Base-by-base conservation (phyloP, 805 yeast species). In the Candida taoyuanica region DNA sequence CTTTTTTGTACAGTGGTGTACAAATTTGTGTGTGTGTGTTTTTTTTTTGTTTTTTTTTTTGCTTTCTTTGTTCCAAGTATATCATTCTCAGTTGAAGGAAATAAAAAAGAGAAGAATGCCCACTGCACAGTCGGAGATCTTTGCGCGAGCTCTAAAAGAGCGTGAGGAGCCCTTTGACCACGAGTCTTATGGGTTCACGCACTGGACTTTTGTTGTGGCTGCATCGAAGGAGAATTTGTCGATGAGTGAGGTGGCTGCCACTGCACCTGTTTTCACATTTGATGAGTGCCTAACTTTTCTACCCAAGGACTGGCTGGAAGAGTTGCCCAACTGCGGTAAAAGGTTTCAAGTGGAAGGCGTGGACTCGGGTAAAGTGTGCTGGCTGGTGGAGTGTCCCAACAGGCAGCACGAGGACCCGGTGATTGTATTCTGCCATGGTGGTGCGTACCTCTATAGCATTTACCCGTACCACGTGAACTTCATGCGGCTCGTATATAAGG, bases 161-260 rank as follows among this genome's bases (percentile, higher is more conserved):
- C 29, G 28, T 14, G 34, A 36, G 26, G 20, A 15, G 12, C 39
- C 39, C 7, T 36, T 36, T 20, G 14, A 30, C 7, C 39, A 36
- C 26, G 39, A 36, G 25, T 5, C 21, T 6, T 36, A 36, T 21
- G 28, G 33, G 15, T 36, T 36, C 29, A 36, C 39, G 16, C 39
- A 36, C 14, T 36, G 39, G 39, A 31, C 39, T 5, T 36, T 19
- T 15, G 18, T 36, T 5, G 31, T 30, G 2, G 39, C 39, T 5
- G 23, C 30, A 19, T 21, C 21, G 29, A 36, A 29, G 34, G 39
- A 36, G 30, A 14, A 25, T 15, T 11, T 30, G 12, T 24, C 29
- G 3, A n/a, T 19, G 9, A 20, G 17, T 7, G 18, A 29, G 28
- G 17, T 36, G 14, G 34, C 33, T 3, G 11, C 13, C 5, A n/a